Evolutionary conservation across 495 filamentous ascomycete species (phyloP).

Genomic region (Cairneyella variabilis): DNA sequence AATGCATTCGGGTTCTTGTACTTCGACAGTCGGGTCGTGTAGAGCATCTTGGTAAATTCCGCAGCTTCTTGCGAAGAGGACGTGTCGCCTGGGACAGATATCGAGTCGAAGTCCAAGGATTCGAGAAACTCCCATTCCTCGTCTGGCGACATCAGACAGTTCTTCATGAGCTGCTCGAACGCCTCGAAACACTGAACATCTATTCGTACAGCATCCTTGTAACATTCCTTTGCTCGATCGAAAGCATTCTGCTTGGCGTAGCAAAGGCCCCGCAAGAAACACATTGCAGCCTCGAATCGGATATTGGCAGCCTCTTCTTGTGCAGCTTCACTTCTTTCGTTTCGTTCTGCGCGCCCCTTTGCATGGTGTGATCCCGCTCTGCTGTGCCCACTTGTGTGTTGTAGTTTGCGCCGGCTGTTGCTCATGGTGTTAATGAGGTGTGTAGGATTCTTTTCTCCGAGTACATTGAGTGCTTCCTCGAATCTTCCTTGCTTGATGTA

Average conservation of each 20-base stretch:
- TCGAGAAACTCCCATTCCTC: conserved; percentile 94
- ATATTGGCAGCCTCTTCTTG: conserved; percentile 62
- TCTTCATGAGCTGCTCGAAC: conserved; percentile 96
- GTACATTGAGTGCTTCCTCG: conserved; percentile 79
- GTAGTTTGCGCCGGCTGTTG: conserved; percentile 56
- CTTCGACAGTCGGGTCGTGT: conserved; percentile 93
- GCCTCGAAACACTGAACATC: conserved; percentile 99
- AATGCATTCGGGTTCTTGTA: conserved; percentile 85
- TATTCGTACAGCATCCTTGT: conserved; percentile 93
- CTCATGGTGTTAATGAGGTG: conserved; percentile 70
- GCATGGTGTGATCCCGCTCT: conserved; percentile 29
- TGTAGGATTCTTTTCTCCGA: conserved; percentile 88
- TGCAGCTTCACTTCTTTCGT: conserved; percentile 44
- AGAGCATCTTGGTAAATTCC: conserved; percentile 94
- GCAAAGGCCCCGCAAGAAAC: conserved; percentile 88
- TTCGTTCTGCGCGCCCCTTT: conserved; percentile 39
- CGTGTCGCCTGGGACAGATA: conserved; percentile 54
- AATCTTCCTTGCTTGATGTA: conserved; percentile 85
- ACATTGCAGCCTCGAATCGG: conserved; percentile 94
- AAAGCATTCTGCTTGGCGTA: conserved; percentile 98
- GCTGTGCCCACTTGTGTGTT: conserved; percentile 35
- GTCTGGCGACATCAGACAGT: conserved; percentile 93
- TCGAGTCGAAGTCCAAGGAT: conserved; percentile 83
- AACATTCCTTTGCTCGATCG: conserved; percentile 95
- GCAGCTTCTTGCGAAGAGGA: conserved; percentile 74